Evolutionary conservation across 2,329 filamentous ascomycete species (phyloP).

Genomic region (Pseudogymnoascus sp.): DNA sequence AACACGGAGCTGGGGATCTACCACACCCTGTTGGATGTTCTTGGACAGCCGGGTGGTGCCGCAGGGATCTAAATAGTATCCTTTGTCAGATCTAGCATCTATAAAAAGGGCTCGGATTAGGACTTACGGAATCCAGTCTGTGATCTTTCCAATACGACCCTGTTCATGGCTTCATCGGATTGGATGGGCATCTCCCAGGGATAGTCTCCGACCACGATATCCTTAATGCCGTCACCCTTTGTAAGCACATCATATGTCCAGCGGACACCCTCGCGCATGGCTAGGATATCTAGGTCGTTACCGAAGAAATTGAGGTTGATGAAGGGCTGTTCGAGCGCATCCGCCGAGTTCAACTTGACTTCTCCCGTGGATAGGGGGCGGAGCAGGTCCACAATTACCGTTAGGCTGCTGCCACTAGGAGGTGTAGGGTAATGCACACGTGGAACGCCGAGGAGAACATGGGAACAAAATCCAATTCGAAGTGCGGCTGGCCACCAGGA

Average conservation of each 20-base stretch:
- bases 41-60: slow-evolving; percentile 49
- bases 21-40: slow-evolving; percentile 43
- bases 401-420: slow-evolving; percentile 43
- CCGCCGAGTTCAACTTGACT: slow-evolving; percentile 35
- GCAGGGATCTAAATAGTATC: slow-evolving; percentile 37
- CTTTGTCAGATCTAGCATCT: not conserved
- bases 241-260: slow-evolving; percentile 40
- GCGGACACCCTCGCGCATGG: slow-evolving; percentile 48
- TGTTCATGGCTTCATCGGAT: slow-evolving; percentile 50
- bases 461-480: slow-evolving; percentile 56
- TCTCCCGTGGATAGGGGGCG: slow-evolving; percentile 38
- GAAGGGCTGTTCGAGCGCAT: slow-evolving; percentile 29
- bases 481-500: slow-evolving; percentile 51
- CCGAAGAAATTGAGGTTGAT: slow-evolving; percentile 40
- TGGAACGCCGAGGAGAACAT: slow-evolving; percentile 48
- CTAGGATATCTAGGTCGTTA: slow-evolving; percentile 45
- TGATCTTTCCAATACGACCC: slow-evolving; percentile 48
- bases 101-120: slow-evolving; percentile 17
- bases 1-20: slow-evolving; percentile 43
- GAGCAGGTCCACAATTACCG: slow-evolving; percentile 48
- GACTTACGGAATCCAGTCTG: slow-evolving; percentile 47
- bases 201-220: slow-evolving; percentile 47
- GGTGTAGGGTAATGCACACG: slow-evolving; percentile 38
- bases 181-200: slow-evolving; percentile 54
- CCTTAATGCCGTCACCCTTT: slow-evolving; percentile 50